A percentile compares a stretch with the other conserved stretches of the same genome.
Evolutionary conservation across 2,329 filamentous ascomycete genomes (phyloP).

Genomic region (Pyrenophora tritici-repentis): DNA sequence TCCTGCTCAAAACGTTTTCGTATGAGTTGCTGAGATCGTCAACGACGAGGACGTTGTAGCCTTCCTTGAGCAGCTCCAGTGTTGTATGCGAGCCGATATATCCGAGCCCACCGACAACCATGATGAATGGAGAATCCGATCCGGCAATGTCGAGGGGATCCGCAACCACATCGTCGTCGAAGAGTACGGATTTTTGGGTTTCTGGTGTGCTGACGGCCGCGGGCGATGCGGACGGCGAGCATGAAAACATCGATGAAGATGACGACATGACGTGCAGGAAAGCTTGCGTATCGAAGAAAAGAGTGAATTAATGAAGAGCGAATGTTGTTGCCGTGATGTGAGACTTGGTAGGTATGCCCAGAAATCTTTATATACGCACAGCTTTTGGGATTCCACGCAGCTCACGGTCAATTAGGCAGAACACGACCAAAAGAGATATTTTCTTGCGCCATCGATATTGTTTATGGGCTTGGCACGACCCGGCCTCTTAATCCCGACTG

Average conservation of each 20-base stretch:
- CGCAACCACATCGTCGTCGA: conserved; percentile 54
- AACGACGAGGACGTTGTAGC: conserved; percentile 58
- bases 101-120: conserved; percentile 61
- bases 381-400: conserved; percentile 24
- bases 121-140: conserved; percentile 49
- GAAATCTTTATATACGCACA: conserved; percentile 44
- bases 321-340: conserved; percentile 20
- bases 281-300: conserved; percentile 28
- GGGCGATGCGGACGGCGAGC: conserved; percentile 30
- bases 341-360: conserved; percentile 29
- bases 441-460: conserved; percentile 43
- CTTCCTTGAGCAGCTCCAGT: conserved; percentile 59
- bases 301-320: conserved; percentile 19
- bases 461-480: conserved; percentile 44
- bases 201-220: conserved; percentile 50
- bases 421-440: conserved; percentile 36
- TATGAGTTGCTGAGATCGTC: conserved; percentile 55
- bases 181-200: conserved; percentile 53
- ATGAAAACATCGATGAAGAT: conserved; percentile 36
- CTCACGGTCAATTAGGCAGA: conserved; percentile 37
- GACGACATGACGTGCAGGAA: conserved; percentile 30
- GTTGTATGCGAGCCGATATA: conserved; percentile 63
- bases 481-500: conserved; percentile 42
- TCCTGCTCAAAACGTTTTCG: conserved; percentile 45
- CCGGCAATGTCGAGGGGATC: conserved; percentile 50